These are phyloP conservation scores for Cicer bijugum DNA, from an alignment of 306 rosid species.

Conservation along the genomic window DNA sequence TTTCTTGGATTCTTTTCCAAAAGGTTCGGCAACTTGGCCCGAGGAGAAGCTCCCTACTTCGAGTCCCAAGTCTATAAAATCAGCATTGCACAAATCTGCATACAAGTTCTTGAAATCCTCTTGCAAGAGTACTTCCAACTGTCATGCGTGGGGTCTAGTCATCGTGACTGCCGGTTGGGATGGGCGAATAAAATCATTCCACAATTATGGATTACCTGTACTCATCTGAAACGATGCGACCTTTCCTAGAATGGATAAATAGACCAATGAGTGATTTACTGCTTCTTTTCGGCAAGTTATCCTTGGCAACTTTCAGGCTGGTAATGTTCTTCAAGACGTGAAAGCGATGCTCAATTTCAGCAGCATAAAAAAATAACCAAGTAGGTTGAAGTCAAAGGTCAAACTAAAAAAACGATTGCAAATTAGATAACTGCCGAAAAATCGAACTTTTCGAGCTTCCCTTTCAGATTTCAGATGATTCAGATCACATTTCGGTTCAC, in stretches of 20 bases:
- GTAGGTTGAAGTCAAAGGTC: conserved; percentile 42
- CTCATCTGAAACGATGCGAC: conserved; percentile 55
- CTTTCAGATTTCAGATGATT: conserved; percentile 38
- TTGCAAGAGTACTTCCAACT: conserved; percentile 70
- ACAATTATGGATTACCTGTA: conserved; percentile 86
- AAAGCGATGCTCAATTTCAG: conserved; percentile 40
- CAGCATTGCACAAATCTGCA: conserved; percentile 66
- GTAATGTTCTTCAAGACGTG: conserved; percentile 32
- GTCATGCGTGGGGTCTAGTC: conserved; percentile 97
- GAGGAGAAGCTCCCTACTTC: conserved; percentile 92
- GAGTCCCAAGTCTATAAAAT: conserved; percentile 52
- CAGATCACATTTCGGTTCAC: conserved; percentile 14
- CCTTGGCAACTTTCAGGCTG: conserved; percentile 41
- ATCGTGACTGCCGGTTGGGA: conserved; percentile 96
- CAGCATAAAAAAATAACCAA: conserved; percentile 45
- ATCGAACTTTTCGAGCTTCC: conserved; percentile 47
- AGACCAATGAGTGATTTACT: conserved; percentile 35
- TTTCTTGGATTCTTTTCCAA: conserved; percentile 69
- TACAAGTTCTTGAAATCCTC: conserved; percentile 82
- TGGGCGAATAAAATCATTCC: conserved; percentile 86
- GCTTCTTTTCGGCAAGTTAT: conserved; percentile 35
- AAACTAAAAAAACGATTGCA: conserved; percentile 40
- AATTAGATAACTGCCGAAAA: conserved; percentile 32
- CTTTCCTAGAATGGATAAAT: conserved; percentile 41
- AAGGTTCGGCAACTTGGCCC: conserved; percentile 98